Evolutionary conservation across 257 asterid species (phyloP).

Genomic region (Schizonepeta tenuifolia): DNA sequence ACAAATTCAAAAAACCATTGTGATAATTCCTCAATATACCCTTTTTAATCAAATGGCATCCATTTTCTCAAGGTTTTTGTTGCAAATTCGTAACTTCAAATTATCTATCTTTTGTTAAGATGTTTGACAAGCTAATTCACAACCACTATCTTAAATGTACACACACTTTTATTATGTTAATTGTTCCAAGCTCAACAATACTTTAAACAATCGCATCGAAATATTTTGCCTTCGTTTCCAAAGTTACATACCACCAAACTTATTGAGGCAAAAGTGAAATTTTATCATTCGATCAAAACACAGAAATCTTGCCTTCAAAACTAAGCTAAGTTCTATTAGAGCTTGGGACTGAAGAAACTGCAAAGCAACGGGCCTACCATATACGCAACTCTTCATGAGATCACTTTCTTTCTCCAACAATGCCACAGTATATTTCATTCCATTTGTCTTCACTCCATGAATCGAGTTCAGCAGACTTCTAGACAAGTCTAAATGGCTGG

Average conservation of each 20-base stretch:
- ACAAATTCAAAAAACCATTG: too few relatives aligned
- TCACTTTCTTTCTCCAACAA: slow-evolving; percentile 27
- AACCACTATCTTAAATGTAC: background rate
- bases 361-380: slow-evolving; percentile 5
- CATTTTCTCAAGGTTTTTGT: too few relatives aligned
- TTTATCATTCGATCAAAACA: slow-evolving; percentile 12
- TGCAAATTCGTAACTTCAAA: too few relatives aligned
- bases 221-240: background rate
- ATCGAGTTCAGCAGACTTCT: slow-evolving; percentile 20
- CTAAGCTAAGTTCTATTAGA: slow-evolving; percentile 16
- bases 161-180: background rate
- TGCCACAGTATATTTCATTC: slow-evolving; percentile 14
- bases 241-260: slow-evolving; percentile 11
- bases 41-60: too few relatives aligned
- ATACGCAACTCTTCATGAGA: background rate
- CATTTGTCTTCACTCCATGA: slow-evolving; percentile 7
- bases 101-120: background rate
- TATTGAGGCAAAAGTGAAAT: slow-evolving; percentile 7
- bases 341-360: slow-evolving; percentile 12
- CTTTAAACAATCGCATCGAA: background rate
- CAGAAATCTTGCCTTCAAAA: slow-evolving; percentile 19
- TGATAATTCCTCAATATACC: too few relatives aligned
- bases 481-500: slow-evolving; percentile 3
- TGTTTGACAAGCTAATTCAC: background rate
- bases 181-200: background rate